Conservation (phyloP, 495 filamentous ascomycete genomes). For the Podospora australis region DNA sequence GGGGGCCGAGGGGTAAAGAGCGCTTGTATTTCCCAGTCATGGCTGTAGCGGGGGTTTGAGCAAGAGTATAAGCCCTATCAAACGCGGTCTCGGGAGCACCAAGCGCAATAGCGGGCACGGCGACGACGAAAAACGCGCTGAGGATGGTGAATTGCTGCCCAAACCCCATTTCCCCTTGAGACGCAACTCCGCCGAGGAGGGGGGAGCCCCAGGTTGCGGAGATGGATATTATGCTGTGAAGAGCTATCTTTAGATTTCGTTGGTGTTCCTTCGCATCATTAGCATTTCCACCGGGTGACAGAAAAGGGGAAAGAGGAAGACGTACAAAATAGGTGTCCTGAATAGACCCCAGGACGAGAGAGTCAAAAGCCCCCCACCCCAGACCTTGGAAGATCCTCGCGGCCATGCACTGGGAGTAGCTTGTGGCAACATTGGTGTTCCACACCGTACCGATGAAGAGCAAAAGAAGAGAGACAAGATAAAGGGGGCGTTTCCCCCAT, state of each 20-base stretch:
- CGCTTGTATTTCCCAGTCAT: constrained; percentile 16
- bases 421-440: constrained; percentile 39
- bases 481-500: constrained; percentile 44
- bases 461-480: constrained; percentile 34
- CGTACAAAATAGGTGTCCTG: constrained; percentile 49
- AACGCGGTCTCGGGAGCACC: constrained; percentile 46
- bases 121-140: constrained; percentile 38
- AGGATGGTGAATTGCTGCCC: constrained; percentile 41
- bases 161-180: constrained; percentile 30
- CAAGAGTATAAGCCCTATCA: constrained; percentile 28
- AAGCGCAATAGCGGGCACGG: constrained; percentile 38
- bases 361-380: constrained; percentile 49
- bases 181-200: constrained; percentile 42
- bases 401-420: constrained; percentile 41
- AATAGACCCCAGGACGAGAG: constrained; percentile 39
- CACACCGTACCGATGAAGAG: constrained; percentile 41
- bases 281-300: constrained; percentile 8
- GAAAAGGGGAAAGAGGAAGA: not conserved
- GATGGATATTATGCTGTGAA: constrained; percentile 35
- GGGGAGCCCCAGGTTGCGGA: constrained; percentile 44
- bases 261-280: constrained; percentile 40
- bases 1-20: constrained; percentile 28
- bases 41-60: constrained; percentile 24
- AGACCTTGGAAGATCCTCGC: constrained; percentile 44
- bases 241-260: constrained; percentile 29